phyloP scores from a whole-genome alignment of 2,329 filamentous ascomycete genomes.

The Arthrobotrys entomopaga region DNA sequence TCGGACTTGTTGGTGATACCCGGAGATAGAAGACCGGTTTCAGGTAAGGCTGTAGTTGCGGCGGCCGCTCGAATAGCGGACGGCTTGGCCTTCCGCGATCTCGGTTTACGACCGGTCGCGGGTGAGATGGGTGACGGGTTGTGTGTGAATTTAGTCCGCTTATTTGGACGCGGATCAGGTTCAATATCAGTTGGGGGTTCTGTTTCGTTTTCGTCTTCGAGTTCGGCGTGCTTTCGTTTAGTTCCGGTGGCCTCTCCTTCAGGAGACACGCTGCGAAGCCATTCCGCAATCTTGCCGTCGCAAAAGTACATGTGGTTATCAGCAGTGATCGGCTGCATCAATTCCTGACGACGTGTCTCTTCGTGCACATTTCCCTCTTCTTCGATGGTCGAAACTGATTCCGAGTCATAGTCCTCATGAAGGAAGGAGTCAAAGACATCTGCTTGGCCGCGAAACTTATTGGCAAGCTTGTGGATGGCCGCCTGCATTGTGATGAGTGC shows the following conservation, averaged over 20 bases:
- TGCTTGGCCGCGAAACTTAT: conserved; percentile 43
- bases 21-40: conserved; percentile 39
- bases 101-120: conserved; percentile 14
- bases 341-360: conserved; percentile 15
- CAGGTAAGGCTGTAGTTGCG: neutral
- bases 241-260: conserved; percentile 24
- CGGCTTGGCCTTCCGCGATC: neutral
- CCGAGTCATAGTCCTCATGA: conserved; percentile 34
- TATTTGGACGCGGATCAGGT: conserved; percentile 19
- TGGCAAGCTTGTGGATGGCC: conserved; percentile 48
- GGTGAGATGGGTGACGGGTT: conserved; percentile 4
- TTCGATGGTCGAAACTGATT: conserved; percentile 32
- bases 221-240: conserved; percentile 33
- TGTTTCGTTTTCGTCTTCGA: conserved; percentile 25
- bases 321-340: conserved; percentile 12
- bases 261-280: conserved; percentile 41
- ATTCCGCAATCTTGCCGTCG: conserved; percentile 31
- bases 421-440: conserved; percentile 36
- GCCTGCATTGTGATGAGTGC: conserved; percentile 48
- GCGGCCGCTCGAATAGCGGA: neutral
- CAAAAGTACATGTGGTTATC: conserved; percentile 40
- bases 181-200: conserved; percentile 13
- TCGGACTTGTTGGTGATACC: conserved; percentile 40
- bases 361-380: conserved; percentile 20
- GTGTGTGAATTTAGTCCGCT: conserved; percentile 37